phyloP scores from a whole-genome alignment of 2,329 filamentous ascomycete species.

The Cordyceps fumosorosea region DNA sequence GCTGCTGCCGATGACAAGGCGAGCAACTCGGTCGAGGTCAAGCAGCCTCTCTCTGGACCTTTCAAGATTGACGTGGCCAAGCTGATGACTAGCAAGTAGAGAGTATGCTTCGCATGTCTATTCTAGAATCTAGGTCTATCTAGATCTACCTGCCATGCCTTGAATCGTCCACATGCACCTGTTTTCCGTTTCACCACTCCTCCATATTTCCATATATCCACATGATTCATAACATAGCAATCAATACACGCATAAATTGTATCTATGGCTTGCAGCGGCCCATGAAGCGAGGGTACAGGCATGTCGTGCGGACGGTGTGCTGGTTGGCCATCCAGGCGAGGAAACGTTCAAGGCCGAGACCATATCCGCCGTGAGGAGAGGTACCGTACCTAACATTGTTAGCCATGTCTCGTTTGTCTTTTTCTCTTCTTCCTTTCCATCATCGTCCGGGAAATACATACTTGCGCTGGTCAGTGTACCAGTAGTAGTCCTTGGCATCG shows the following conservation, averaged over 20 bases:
- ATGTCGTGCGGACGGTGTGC: slow-evolving; percentile 59
- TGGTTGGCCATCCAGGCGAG: slow-evolving; percentile 59
- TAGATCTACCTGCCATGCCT: not conserved
- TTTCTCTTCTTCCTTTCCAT: not conserved
- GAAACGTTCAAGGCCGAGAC: slow-evolving; percentile 79
- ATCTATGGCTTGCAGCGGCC: slow-evolving; percentile 68
- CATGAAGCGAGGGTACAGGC: slow-evolving; percentile 76
- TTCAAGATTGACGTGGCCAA: slow-evolving; percentile 4
- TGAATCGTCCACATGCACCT: not conserved
- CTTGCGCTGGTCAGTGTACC: slow-evolving; percentile 98
- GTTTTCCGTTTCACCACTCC: not conserved
- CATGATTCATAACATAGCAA: slow-evolving; percentile 14
- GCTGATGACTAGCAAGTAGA: not conserved
- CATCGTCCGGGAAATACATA: slow-evolving; percentile 39
- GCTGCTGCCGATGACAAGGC: not conserved
- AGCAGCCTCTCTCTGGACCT: slow-evolving; percentile 8
- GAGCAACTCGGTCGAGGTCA: not conserved
- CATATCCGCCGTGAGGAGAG: slow-evolving; percentile 88
- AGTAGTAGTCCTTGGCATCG: slow-evolving; percentile 82
- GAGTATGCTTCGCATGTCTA: not conserved
- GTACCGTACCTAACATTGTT: slow-evolving; percentile 65
- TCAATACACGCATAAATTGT: slow-evolving; percentile 10
- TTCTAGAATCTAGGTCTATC: not conserved
- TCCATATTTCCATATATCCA: not conserved
- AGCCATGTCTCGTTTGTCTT: not conserved